These are phyloP conservation scores for Sparassis latifolia DNA, from an alignment of 1,284 basidiomycete species.

Conservation along the genomic window DNA sequence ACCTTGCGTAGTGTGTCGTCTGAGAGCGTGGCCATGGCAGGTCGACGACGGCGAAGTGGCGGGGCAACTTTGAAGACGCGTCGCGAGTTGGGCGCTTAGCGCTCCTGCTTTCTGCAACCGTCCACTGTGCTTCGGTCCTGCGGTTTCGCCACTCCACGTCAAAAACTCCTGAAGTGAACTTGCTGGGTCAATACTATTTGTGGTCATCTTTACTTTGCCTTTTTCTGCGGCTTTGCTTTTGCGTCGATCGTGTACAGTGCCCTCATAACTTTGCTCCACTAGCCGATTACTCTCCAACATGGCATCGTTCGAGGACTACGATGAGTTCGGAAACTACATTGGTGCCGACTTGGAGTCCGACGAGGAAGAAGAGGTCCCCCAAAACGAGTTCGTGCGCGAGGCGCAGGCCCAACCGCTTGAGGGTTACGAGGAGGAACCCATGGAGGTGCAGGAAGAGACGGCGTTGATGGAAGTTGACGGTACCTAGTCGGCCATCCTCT, in stretches of 20 bases:
- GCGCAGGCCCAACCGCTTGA: slow-evolving; percentile 49
- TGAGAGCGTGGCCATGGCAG: slow-evolving; percentile 63
- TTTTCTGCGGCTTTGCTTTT: neutral
- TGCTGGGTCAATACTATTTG: neutral
- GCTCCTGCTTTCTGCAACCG: neutral
- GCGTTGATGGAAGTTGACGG: slow-evolving; percentile 82
- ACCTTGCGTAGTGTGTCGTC: slow-evolving; percentile 88
- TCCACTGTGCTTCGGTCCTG: neutral
- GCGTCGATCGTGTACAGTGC: neutral
- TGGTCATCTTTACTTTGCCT: neutral
- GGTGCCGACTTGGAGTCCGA: slow-evolving; percentile 90
- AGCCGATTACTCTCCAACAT: slow-evolving; percentile 29
- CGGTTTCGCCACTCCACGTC: neutral
- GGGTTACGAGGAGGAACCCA: slow-evolving; percentile 66
- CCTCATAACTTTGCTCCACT: neutral
- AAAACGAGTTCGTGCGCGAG: slow-evolving; percentile 38
- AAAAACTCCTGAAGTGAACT: neutral
- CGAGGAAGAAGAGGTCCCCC: slow-evolving; percentile 62
- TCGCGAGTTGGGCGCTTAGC: too few relatives aligned
- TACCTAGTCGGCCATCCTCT: slow-evolving; percentile 28
- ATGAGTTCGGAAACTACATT: slow-evolving; percentile 95
- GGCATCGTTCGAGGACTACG: slow-evolving; percentile 82
- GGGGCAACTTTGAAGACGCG: too few relatives aligned
- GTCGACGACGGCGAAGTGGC: neutral
- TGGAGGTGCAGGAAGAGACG: slow-evolving; percentile 44